These are phyloP conservation scores for Chloris gayana DNA, from an alignment of 176 grass and related monocot species.

Conservation along the genomic window DNA sequence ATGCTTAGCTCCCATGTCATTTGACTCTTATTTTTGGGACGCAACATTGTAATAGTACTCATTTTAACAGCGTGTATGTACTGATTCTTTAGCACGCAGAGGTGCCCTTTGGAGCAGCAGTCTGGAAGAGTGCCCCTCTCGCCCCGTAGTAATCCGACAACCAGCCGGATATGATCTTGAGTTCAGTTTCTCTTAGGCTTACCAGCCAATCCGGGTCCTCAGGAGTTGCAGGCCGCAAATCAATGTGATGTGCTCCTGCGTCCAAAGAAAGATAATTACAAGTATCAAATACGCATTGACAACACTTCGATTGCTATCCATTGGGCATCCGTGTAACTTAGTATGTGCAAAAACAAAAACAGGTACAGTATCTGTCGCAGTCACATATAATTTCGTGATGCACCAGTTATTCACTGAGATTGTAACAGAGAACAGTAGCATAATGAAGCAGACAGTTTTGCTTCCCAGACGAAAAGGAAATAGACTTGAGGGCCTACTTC, in stretches of 20 bases:
- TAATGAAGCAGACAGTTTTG: not conserved
- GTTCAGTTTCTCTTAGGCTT: constrained; percentile 71
- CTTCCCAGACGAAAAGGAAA: not conserved
- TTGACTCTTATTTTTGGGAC: not conserved
- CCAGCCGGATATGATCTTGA: constrained; percentile 76
- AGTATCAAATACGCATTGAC: not conserved
- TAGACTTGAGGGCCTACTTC: not conserved
- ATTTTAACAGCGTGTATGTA: not conserved
- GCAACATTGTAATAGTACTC: not conserved
- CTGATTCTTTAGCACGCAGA: constrained; percentile 2
- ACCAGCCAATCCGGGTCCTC: constrained; percentile 88
- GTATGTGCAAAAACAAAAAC: not conserved
- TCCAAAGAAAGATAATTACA: constrained; percentile 21
- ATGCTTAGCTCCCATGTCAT: not conserved
- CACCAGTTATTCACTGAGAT: not conserved
- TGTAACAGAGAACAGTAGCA: not conserved
- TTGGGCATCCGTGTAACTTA: not conserved
- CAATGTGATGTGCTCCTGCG: constrained; percentile 90
- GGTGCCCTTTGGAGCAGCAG: not conserved
- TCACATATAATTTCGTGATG: not conserved
- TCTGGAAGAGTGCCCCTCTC: constrained; percentile 40
- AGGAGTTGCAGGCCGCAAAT: constrained; percentile 58
- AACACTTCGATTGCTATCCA: not conserved
- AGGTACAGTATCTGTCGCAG: not conserved
- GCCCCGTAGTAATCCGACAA: constrained; percentile 63